These are phyloP conservation scores for Dipodascopsis uninucleata DNA, from an alignment of 805 yeast species.

Conservation along the genomic window DNA sequence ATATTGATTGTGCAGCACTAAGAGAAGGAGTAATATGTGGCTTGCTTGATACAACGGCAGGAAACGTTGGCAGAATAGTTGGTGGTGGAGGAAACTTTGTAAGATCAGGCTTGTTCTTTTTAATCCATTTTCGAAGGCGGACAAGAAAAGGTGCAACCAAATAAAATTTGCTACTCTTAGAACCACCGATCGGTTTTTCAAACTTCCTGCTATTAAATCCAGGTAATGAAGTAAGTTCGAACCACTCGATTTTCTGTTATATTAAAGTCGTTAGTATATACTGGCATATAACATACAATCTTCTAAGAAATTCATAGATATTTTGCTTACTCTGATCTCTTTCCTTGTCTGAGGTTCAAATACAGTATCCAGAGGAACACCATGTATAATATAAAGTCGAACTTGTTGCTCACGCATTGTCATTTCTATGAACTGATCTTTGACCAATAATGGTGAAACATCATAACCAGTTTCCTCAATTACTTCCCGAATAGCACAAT, in stretches of 20 bases:
- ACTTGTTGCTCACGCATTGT: conserved; percentile 79
- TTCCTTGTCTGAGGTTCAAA: conserved; percentile 82
- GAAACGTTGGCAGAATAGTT: no score
- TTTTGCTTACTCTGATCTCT: conserved; percentile 64
- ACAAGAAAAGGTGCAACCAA: conserved; percentile 40
- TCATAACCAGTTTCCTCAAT: conserved; percentile 93
- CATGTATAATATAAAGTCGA: conserved; percentile 71
- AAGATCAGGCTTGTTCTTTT: conserved; percentile 30
- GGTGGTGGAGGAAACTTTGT: no score
- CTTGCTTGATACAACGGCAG: no score
- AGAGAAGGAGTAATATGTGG: no score
- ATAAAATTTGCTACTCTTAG: conserved; percentile 30
- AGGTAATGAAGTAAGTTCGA: conserved; percentile 35
- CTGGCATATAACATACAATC: no score
- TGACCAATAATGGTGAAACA: conserved; percentile 61
- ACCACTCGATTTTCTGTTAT: conserved; percentile 29
- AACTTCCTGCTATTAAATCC: conserved; percentile 31
- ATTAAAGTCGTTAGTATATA: not conserved
- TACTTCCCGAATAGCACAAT: conserved; percentile 89
- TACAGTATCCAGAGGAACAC: conserved; percentile 69
- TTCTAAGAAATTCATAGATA: not conserved
- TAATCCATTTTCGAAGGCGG: conserved; percentile 35
- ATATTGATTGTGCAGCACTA: no score
- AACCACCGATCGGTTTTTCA: conserved; percentile 5
- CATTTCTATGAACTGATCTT: conserved; percentile 73